Evolutionary conservation across 2,329 filamentous ascomycete species (phyloP).

Genomic region (Hortaea sp.): DNA sequence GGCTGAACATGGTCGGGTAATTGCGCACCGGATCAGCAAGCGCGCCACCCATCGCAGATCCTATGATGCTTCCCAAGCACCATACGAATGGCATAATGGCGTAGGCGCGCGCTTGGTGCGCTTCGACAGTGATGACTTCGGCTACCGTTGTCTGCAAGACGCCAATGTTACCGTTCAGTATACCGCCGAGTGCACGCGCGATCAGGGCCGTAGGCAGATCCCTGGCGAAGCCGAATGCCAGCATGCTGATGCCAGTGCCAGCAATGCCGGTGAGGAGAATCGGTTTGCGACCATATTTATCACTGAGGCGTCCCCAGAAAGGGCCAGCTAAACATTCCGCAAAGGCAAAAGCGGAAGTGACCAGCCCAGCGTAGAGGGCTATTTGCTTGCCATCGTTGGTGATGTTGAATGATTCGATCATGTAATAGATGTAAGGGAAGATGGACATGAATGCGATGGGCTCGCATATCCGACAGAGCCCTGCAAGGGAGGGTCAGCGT

Average conservation of each 20-base stretch:
- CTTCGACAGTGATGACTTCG: slow-evolving; percentile 84
- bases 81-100: slow-evolving; percentile 97
- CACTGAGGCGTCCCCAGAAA: slow-evolving; percentile 87
- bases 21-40: slow-evolving; percentile 77
- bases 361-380: slow-evolving; percentile 87
- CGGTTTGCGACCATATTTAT: slow-evolving; percentile 84
- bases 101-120: slow-evolving; percentile 89
- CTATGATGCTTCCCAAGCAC: slow-evolving; percentile 93
- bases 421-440: slow-evolving; percentile 96
- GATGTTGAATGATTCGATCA: slow-evolving; percentile 86
- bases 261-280: slow-evolving; percentile 81
- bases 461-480: slow-evolving; percentile 84
- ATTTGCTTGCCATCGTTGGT: slow-evolving; percentile 70
- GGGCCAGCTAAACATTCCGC: slow-evolving; percentile 90
- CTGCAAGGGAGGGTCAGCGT: slow-evolving; percentile 9
- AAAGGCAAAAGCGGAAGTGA: slow-evolving; percentile 91
- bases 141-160: slow-evolving; percentile 92
- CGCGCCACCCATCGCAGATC: slow-evolving; percentile 81
- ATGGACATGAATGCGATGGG: slow-evolving; percentile 99
- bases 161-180: slow-evolving; percentile 93
- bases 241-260: slow-evolving; percentile 84
- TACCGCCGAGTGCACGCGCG: slow-evolving; percentile 77
- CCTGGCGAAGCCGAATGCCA: slow-evolving; percentile 82
- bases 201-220: slow-evolving; percentile 74
- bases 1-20: slow-evolving; percentile 64